A percentile compares a stretch with the other conserved stretches of the same genome.
Conservation (phyloP, 2,329 filamentous ascomycete species). For the Colletotrichum tamarilloi region DNA sequence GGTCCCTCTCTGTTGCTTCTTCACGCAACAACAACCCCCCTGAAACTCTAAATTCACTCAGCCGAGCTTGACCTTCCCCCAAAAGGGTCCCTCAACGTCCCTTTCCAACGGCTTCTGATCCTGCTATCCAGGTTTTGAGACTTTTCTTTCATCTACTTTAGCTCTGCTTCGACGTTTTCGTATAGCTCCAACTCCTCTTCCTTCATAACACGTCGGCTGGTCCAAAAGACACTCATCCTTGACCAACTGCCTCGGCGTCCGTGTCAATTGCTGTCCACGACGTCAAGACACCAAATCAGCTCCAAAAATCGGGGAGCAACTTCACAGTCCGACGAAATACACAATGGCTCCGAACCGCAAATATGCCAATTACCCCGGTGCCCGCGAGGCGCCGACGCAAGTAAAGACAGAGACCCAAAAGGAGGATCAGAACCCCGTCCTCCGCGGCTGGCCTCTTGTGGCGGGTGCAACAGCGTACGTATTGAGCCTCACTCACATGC, state of each 20-base stretch:
- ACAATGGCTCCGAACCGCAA: constrained; percentile 35
- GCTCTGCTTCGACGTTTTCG: background rate
- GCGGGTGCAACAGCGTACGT: constrained; percentile 71
- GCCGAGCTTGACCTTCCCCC: background rate
- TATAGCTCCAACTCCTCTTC: background rate
- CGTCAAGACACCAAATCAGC: background rate
- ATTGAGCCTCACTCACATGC: background rate
- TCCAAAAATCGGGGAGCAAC: background rate
- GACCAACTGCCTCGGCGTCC: background rate
- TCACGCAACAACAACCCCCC: background rate
- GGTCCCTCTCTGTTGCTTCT: background rate
- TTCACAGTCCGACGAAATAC: background rate
- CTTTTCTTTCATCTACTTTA: background rate
- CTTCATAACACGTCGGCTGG: background rate
- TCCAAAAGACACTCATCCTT: background rate
- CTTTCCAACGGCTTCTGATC: background rate
- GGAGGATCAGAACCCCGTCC: constrained; percentile 73
- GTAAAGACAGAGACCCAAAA: constrained; percentile 10
- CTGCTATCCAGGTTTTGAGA: background rate
- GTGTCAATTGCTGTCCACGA: background rate
- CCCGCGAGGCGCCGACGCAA: constrained; percentile 21
- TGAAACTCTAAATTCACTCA: background rate
- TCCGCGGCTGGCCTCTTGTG: constrained; percentile 74
- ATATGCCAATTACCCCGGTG: constrained; percentile 36
- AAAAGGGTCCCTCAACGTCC: background rate